These are phyloP conservation scores for Clavulina sp. DNA, from an alignment of 768 basidiomycete genomes.

Conservation along the genomic window DNA sequence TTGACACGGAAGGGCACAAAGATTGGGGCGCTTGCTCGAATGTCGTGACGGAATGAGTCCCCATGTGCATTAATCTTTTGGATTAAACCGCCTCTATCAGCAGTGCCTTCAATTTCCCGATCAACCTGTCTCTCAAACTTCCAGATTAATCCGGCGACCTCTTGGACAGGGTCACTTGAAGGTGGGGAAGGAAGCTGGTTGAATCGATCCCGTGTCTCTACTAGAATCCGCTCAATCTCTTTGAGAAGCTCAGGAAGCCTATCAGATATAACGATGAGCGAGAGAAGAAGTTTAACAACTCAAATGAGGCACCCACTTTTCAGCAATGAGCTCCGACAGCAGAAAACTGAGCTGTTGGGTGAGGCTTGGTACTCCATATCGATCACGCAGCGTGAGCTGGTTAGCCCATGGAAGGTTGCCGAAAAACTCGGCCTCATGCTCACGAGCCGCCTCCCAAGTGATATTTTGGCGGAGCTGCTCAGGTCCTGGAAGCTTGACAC, in stretches of 20 bases:
- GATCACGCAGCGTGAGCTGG: not conserved
- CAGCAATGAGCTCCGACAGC: slow-evolving; percentile 43
- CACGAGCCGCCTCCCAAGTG: slow-evolving; percentile 44
- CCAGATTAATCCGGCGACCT: not conserved
- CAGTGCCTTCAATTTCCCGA: not conserved
- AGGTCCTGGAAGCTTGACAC: slow-evolving; percentile 38
- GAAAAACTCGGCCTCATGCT: slow-evolving; percentile 41
- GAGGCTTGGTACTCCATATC: slow-evolving; percentile 16
- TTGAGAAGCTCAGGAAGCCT: too few relatives aligned
- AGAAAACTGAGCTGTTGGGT: slow-evolving; percentile 40
- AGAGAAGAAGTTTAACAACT: too few relatives aligned
- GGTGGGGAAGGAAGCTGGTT: not conserved
- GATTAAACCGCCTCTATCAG: not conserved
- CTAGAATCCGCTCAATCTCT: too few relatives aligned
- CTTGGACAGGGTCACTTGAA: not conserved
- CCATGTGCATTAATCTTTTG: not conserved
- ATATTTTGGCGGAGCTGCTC: slow-evolving; percentile 32
- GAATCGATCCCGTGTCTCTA: not conserved
- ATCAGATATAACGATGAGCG: too few relatives aligned
- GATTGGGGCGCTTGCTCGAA: slow-evolving; percentile 9
- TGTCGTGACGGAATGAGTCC: not conserved
- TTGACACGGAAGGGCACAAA: slow-evolving; percentile 20
- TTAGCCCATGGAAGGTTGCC: slow-evolving; percentile 8
- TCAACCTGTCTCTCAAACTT: not conserved
- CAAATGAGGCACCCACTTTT: slow-evolving; percentile 28